These are phyloP conservation scores for Apiospora aurea DNA, from an alignment of 2,329 filamentous ascomycete species.

Conservation along the genomic window DNA sequence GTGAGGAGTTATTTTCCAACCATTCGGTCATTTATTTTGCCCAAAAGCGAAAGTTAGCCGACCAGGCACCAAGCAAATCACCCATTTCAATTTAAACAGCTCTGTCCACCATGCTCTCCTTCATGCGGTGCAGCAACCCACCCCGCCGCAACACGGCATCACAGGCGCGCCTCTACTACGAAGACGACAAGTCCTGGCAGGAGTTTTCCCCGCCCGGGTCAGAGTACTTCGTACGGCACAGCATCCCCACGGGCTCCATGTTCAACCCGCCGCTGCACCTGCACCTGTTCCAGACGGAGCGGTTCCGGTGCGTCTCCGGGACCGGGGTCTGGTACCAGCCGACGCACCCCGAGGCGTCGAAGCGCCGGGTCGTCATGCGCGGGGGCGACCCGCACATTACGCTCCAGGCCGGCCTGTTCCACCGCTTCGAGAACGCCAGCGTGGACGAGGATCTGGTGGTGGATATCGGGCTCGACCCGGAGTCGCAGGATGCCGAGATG, in stretches of 20 bases:
- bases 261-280: constrained; percentile 36
- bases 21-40: too few species aligned
- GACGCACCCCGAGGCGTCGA: constrained; percentile 27
- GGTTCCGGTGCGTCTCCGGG: constrained; percentile 32
- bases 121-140: constrained; percentile 31
- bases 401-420: constrained; percentile 30
- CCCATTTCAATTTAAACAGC: too few species aligned
- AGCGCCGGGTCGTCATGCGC: constrained; percentile 28
- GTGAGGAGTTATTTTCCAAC: neutral
- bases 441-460: constrained; percentile 32
- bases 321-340: constrained; percentile 32
- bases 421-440: constrained; percentile 36
- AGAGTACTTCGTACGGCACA: constrained; percentile 34
- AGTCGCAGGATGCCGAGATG: constrained; percentile 31
- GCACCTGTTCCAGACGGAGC: constrained; percentile 36
- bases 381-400: constrained; percentile 27
- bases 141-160: constrained; percentile 30
- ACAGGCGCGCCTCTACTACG: constrained; percentile 34
- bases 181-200: constrained; percentile 31
- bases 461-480: constrained; percentile 34
- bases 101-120: constrained; percentile 32
- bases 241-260: constrained; percentile 34
- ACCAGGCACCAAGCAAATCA: too few species aligned
- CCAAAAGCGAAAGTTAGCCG: too few species aligned
- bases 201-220: constrained; percentile 32